Conservation (phyloP, 345 rosid genomes). For the Corymbia maculata region DNA sequence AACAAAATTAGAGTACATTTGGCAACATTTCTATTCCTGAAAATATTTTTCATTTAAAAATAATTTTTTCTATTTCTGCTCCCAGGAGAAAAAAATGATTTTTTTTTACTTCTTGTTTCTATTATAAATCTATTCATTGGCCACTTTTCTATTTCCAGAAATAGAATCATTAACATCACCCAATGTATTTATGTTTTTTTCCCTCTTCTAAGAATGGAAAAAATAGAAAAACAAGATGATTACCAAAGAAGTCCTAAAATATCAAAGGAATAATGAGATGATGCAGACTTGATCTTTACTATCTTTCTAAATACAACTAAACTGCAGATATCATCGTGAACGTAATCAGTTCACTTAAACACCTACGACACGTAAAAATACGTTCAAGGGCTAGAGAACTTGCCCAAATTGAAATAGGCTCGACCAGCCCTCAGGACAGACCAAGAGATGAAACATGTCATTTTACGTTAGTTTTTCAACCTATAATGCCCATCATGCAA, state of each 20-base stretch:
- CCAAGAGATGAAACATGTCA: not conserved
- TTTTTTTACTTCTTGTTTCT: rapidly evolving
- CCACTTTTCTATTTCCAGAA: rapidly evolving
- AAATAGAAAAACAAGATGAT: too few relatives aligned
- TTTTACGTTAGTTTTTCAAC: not conserved
- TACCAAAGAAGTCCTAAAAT: not conserved
- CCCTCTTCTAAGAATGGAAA: too few relatives aligned
- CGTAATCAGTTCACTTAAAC: not conserved
- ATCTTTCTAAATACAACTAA: not conserved
- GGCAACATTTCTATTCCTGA: too few relatives aligned
- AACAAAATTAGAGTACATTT: too few relatives aligned
- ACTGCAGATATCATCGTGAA: not conserved
- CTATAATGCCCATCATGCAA: not conserved
- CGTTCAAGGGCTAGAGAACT: not conserved
- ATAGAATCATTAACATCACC: too few relatives aligned
- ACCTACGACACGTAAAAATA: not conserved
- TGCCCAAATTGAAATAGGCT: not conserved
- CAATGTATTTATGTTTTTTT: rapidly evolving
- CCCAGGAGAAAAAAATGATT: not conserved
- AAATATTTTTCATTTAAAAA: too few relatives aligned
- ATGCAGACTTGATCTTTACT: not conserved
- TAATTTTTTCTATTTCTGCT: too few relatives aligned
- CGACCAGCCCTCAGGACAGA: not conserved
- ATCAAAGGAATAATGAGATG: not conserved
- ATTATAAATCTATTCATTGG: too few relatives aligned